phyloP scores from a whole-genome alignment of 169 alveolate species.

The Plasmodium fragile region DNA sequence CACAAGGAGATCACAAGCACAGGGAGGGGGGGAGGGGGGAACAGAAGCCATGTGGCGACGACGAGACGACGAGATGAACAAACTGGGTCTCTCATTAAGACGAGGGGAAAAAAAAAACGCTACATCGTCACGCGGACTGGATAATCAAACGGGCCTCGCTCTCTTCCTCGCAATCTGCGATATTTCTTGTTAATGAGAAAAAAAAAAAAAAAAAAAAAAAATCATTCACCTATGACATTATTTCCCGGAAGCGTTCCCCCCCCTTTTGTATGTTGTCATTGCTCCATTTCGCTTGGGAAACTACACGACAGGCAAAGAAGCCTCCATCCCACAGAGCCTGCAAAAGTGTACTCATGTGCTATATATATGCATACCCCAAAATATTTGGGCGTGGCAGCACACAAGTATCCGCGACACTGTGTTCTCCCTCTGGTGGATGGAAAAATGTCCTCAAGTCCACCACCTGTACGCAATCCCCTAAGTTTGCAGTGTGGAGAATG shows the following conservation, averaged over 20 bases:
- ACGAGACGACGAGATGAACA: neutral
- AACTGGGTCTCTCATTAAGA: neutral
- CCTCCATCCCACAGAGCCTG: neutral
- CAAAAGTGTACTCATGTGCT: neutral
- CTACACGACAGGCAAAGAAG: neutral
- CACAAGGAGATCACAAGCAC: neutral
- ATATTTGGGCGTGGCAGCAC: neutral
- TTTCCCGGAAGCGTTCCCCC: neutral
- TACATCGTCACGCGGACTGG: neutral
- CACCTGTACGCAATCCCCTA: neutral
- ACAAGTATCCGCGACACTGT: neutral
- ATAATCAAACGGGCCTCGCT: neutral
- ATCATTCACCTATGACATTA: neutral
- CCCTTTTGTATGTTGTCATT: neutral
- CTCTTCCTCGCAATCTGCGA: neutral
- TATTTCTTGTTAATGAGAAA: neutral
- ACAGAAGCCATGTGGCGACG: neutral
- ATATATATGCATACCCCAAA: neutral
- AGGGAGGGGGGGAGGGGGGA: neutral
- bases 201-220: slow-evolving; percentile 2
- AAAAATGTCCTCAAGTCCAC: neutral
- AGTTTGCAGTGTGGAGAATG: neutral
- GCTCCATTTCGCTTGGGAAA: neutral
- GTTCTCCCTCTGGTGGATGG: neutral
- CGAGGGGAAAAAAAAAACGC: neutral